Base-by-base conservation (phyloP, 2,329 filamentous ascomycete genomes). In the Phoma sp. region DNA sequence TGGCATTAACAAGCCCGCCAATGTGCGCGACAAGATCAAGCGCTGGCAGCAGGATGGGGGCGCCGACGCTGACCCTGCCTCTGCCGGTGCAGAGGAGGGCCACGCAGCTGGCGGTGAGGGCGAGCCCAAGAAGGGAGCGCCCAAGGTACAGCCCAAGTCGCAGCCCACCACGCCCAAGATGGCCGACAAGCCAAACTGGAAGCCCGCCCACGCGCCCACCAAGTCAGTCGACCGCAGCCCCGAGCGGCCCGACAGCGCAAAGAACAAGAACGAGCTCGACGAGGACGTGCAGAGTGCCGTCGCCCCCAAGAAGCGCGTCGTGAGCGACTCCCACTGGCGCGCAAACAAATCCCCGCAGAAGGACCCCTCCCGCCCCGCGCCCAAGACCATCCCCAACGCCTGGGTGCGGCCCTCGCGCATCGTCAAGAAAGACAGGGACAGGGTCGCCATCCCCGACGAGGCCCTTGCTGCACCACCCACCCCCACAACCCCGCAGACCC, bases 311-410 rank as follows among this genome's bases (percentile, higher is more conserved):
- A 97, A 96, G 81, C 86, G 93, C 59, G 91, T 98, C 48, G 86
- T 97, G 57, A 97, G 93, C 72, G 93, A 98, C 77, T 89, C 90
- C 49, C 90, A 96, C 76, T 98, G 93, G 90, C 73, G 74, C 53
- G 86, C 86, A 76, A 87, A 86, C 68, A 67, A 68, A 51, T 70
- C 71, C 4, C 69, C 71, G 27, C 68, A 70, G 4, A 75, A 75
- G 36, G 69, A 72, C 27, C 50, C 58, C 9, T 54, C 59, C 36
- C 67, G 66, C n/a, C 62, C 68, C 1, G 61, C 69, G 30, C 70
- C 71, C 23, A 74, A 75, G 59, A 65, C 62, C 25, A 66, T 73
- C 8, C 70, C 73, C 35, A 75, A 69, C 32, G 72, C 68, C 33
- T 76, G 73, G 73, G 73, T 76, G 46, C 68, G 73, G 7, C 72